Evolutionary conservation across 108 stramenopile genomes (phyloP), one percentile per base, ranked within the genome.

Genomic region (Ochromonas danica): DNA sequence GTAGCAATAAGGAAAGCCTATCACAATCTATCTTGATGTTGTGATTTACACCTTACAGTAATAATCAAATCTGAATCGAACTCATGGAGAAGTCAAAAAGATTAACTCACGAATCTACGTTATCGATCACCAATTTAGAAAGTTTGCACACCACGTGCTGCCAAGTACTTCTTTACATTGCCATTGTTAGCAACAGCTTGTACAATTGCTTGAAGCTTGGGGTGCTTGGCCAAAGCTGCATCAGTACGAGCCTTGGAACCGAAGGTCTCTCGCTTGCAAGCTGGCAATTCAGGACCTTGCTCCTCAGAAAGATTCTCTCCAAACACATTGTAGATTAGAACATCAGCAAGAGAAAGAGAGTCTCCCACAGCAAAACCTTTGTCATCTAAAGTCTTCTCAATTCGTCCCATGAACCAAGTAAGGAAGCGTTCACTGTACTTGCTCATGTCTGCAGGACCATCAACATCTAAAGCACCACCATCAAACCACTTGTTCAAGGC

Each of bases 341-440:
- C 67, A 70, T 70, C 67, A 17, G 67, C 67, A 10, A 70, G 22
- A 10, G 67, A 70, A 22, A 70, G 67, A 17, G 14, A 31, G 22
- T 38, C 36, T 17, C 67, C 67, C 14, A 70, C 67, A 70, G 67
- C 67, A 40, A 70, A 70, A 40, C 67, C 67, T 31, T 70, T 70
- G 17, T 14, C 22, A 17, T 31, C 67, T 17, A 70, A 40, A 10
- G 17, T 17, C 10, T 38, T 40, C 33, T 70, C 67, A 31, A 70
- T 70, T 10, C 67, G 67, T 14, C 67, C 67, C 36, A 40, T 40
- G 40, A 17, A 70, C 67, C 67, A 70, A 10, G 14, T 38, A 14
- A 70, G 40, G 40, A 31, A 70, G 67, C 67, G 67, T 17, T 10
- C 33, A 22, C 67, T 22, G 22, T 40, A 17, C 17, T 22, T 31